Base-by-base conservation (phyloP, 805 yeast genomes). In the Ogataea paraovalis region DNA sequence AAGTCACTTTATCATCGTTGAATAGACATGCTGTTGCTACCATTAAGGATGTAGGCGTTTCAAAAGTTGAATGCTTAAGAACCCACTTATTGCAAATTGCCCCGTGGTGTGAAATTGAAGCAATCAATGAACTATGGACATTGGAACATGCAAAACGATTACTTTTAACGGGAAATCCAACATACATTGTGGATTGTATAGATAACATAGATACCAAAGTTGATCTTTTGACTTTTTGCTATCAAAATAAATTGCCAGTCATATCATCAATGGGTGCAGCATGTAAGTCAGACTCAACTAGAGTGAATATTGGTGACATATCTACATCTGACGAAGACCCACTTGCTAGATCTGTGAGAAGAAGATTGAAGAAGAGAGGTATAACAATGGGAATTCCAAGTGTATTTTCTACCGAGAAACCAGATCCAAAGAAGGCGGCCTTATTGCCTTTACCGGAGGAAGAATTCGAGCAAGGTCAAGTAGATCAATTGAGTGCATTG, bases 121-220 rank as follows among this genome's bases (percentile, higher is more conserved):
- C 90, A 2, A 66, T 79, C 27, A 86, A 87, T 65, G 84, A 83
- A 59, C 67, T 94, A 46, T 94, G 96, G 92, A 82, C 75, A 55
- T 67, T 78, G 44, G 80, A 80, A 13, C 71, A 76, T 47, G 87
- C 94, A 1, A 81, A 80, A 39, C 74, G 81, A 50, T 71, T 91
- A 42, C 65, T 85, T 19, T 64, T 71, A 33, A 75, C 74, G 14
- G 79, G 76, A 1, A 66, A 70, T 13, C 96, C 96, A 4, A 82
- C 86, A 37, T 87, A 81, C 61, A 81, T 94, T 22, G 86, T 94
- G 25, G 99, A 94, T 62, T 94, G 98, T 69, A 94, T 94, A 56
- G 99, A 94, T 68, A 94, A 94, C 64, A 85, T 94, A 50, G 96
- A 92, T 58, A 91, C 98, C n/a, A 94, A 94, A 61, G 95, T 91